Base-by-base conservation (phyloP, 495 filamentous ascomycete species). In the Thermochaetoides thermophila region DNA sequence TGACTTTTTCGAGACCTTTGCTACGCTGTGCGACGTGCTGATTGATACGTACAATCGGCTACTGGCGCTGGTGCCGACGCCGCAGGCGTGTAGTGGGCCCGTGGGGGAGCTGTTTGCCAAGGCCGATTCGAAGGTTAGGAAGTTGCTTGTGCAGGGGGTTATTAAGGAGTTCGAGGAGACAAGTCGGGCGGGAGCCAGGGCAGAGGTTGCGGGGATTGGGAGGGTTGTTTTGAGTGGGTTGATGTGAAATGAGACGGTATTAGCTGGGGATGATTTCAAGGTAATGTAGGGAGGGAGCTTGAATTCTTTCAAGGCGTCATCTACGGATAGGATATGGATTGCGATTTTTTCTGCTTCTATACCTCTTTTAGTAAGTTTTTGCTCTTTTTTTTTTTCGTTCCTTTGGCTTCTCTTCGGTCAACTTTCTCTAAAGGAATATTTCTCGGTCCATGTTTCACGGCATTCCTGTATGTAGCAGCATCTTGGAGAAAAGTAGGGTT, bases 1-100 rank as follows among this genome's bases (percentile, higher is more conserved):
- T 7, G 89, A 99, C 55, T 99, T 92, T 49, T 91, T 84, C 53
- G 84, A 92, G 58, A 91, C 84, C 0, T 96, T 96, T 55, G 79
- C 85, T n/a, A 95, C 89, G 7, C 63, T 99, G 16, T 96, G 89
- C 57, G 91, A 99, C 53, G 81, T 91, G 2, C 57, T 99, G 37
- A 91, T 94, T 42, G 89, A 96, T 45, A 81, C 74, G 45, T 99
- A 99, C 56, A 74, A 74, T 30, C 68, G 76, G 20, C 71, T 96
- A 14, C 60, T 87, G 47, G 60, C 56, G 14, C 61, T 96, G 30
- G 61, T 96, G 25, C 61, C 73, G 17, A 68, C 69, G 1, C 73
- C 85, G 2, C 50, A 58, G 13, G 63, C 74, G 27, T 84, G 83
- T 35, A 56, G 49, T 6, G 63, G 68, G 4, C 56, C 59, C 4